phyloP scores from a whole-genome alignment of 1,139 yeast species.

The Diutina siamensis region DNA sequence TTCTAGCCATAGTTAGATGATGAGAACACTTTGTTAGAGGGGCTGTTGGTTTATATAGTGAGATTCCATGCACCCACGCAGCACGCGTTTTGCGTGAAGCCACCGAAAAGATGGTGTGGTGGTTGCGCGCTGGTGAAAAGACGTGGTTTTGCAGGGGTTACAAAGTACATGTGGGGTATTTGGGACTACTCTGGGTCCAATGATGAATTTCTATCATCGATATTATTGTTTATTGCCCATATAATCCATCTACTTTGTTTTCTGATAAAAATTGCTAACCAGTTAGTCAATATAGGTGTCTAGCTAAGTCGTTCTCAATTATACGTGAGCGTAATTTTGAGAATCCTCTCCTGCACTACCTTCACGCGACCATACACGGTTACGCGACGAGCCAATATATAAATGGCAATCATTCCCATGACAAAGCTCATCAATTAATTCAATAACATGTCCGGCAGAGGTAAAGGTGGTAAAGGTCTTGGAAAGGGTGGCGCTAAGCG shows the following conservation, averaged over 20 bases:
- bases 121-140: neutral
- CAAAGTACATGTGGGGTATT: neutral
- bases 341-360: neutral
- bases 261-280: neutral
- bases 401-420: neutral
- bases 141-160: neutral
- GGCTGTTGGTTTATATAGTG: slow-evolving; percentile 7
- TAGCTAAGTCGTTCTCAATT: neutral
- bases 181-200: neutral
- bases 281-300: too few relatives aligned
- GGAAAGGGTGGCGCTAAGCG: slow-evolving; percentile 99
- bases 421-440: slow-evolving; percentile 6
- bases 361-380: neutral
- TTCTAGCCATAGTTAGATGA: slow-evolving; percentile 31
- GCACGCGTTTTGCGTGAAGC: neutral
- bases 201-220: neutral
- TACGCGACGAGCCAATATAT: neutral
- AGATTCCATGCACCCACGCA: neutral
- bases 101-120: neutral
- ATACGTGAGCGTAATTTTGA: neutral
- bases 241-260: neutral
- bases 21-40: neutral
- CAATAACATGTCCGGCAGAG: slow-evolving; percentile 90
- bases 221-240: neutral
- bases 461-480: slow-evolving; percentile 98